Evolutionary conservation across 768 basidiomycete species (phyloP).

Genomic region (Ramaria rubella): DNA sequence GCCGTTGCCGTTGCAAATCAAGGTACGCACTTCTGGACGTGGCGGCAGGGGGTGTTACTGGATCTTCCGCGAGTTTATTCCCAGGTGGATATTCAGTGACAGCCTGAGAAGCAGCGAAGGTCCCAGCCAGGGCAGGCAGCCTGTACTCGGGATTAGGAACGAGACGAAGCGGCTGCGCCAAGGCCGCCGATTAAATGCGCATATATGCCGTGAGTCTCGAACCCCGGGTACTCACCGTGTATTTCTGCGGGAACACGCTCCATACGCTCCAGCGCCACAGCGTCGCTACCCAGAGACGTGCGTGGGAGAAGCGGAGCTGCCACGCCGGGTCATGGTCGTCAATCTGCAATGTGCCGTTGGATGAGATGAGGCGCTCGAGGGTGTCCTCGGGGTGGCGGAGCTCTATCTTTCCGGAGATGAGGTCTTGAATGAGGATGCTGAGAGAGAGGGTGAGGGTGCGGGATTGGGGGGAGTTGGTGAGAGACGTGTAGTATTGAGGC

Average conservation of each 20-base stretch:
- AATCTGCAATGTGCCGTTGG: not conserved
- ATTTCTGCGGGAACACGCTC: not conserved
- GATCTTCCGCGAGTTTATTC: too few species aligned
- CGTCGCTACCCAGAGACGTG: not conserved
- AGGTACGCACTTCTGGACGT: not conserved
- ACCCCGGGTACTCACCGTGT: not conserved
- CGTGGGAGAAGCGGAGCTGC: not conserved
- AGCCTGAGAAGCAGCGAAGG: not conserved
- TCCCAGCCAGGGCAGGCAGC: not conserved
- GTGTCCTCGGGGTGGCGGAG: not conserved
- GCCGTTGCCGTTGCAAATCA: not conserved
- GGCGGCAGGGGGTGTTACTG: too few species aligned
- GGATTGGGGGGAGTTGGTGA: not conserved
- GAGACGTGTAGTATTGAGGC: not conserved
- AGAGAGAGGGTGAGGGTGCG: not conserved
- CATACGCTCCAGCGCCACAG: not conserved
- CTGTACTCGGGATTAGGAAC: not conserved
- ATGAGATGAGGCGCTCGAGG: not conserved
- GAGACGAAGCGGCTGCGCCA: not conserved
- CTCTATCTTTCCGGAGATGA: not conserved
- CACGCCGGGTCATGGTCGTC: too few species aligned
- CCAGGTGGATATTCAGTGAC: too few species aligned
- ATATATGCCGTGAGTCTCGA: not conserved
- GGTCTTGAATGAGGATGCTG: not conserved
- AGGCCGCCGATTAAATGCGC: not conserved